These are phyloP conservation scores for Vigna nakashimae DNA, from an alignment of 306 rosid species.

Conservation along the genomic window DNA sequence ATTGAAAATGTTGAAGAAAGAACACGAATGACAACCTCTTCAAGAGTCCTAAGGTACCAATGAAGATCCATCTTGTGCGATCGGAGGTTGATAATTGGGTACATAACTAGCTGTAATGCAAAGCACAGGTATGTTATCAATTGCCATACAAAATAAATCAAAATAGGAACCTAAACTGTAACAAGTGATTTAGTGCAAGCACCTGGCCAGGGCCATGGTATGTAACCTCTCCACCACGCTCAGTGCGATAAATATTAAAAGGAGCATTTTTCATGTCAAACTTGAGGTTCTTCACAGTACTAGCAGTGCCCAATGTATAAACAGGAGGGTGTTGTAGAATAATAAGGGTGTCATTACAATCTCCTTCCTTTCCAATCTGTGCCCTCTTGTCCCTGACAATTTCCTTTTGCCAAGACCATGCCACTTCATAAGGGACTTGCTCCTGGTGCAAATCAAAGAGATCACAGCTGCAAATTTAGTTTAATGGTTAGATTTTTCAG, in stretches of 20 bases:
- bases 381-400: slow-evolving; percentile 48
- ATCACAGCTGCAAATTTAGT: slow-evolving; percentile 63
- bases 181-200: neutral
- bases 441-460: slow-evolving; percentile 66
- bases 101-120: slow-evolving; percentile 73
- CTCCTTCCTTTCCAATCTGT: slow-evolving; percentile 46
- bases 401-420: slow-evolving; percentile 59
- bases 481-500: slow-evolving; percentile 4
- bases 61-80: slow-evolving; percentile 89
- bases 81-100: slow-evolving; percentile 87
- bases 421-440: slow-evolving; percentile 65
- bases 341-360: slow-evolving; percentile 48
- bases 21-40: slow-evolving; percentile 81
- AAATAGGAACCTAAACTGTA: neutral
- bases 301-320: slow-evolving; percentile 45
- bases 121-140: neutral
- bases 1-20: slow-evolving; percentile 77
- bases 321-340: slow-evolving; percentile 53
- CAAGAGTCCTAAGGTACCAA: slow-evolving; percentile 79
- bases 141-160: neutral
- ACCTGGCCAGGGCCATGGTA: slow-evolving; percentile 66
- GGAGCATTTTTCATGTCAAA: slow-evolving; percentile 51
- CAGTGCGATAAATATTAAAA: slow-evolving; percentile 55
- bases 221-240: slow-evolving; percentile 62
- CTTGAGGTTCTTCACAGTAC: slow-evolving; percentile 47